phyloP scores from a whole-genome alignment of 2,329 filamentous ascomycete genomes.

The Alternaria infectoria region DNA sequence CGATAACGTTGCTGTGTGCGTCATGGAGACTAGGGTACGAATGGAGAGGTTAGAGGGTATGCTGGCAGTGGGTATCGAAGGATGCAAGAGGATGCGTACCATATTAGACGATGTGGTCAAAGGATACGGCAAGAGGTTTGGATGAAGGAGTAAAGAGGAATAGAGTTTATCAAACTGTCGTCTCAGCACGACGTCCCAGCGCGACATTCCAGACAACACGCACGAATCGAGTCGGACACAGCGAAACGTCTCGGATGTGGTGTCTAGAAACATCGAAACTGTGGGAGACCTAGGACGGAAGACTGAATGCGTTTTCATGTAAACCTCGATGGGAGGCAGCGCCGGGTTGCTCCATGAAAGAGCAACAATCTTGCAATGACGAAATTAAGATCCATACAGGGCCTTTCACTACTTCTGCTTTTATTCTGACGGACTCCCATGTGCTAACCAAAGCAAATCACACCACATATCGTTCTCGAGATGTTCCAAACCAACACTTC shows the following conservation, averaged over 20 bases:
- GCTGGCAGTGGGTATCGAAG: conserved; percentile 90
- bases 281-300: neutral
- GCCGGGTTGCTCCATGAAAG: neutral
- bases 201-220: neutral
- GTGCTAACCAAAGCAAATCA: neutral
- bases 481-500: neutral
- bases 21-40: conserved; percentile 90
- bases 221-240: neutral
- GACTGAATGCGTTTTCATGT: neutral
- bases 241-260: neutral
- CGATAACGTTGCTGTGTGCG: conserved; percentile 77
- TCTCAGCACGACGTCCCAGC: neutral
- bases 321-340: neutral
- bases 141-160: conserved; percentile 12
- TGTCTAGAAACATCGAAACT: neutral
- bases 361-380: neutral
- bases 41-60: conserved; percentile 83
- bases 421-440: neutral
- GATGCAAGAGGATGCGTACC: conserved; percentile 82
- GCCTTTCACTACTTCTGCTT: neutral
- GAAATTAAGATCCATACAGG: neutral
- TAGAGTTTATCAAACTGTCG: neutral
- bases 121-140: conserved; percentile 44
- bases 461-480: neutral
- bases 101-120: conserved; percentile 80